A percentile compares a stretch with the other conserved stretches of the same genome.
Evolutionary conservation across 441 rosid genomes (phyloP).

Genomic region (Adansonia rubrostipa): DNA sequence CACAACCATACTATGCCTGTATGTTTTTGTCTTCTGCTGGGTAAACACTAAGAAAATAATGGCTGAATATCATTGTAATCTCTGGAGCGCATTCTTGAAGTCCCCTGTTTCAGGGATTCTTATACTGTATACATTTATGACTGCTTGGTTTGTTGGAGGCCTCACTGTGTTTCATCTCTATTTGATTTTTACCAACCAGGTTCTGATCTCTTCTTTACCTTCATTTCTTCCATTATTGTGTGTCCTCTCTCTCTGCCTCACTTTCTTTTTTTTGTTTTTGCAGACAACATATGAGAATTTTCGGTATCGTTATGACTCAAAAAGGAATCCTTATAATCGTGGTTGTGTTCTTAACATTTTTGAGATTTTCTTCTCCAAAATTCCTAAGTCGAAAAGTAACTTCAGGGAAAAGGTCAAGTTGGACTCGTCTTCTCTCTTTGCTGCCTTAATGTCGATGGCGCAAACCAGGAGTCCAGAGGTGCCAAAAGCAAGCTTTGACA

Average conservation of each 20-base stretch:
- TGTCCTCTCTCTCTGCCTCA: conserved; percentile 3
- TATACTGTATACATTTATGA: conserved; percentile 55
- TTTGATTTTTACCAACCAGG: conserved; percentile 67
- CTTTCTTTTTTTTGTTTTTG: conserved; percentile 18
- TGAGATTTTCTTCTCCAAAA: conserved; percentile 31
- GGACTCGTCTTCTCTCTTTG: conserved; percentile 42
- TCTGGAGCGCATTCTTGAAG: conserved; percentile 60
- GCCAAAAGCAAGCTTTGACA: conserved; percentile 48
- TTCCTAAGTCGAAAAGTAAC: conserved; percentile 57
- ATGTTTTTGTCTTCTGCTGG: conserved; percentile 62
- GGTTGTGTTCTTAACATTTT: conserved; percentile 49
- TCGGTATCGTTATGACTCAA: conserved; percentile 59
- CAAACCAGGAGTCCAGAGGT: conserved; percentile 46
- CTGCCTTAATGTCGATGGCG: conserved; percentile 36
- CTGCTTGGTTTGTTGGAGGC: conserved; percentile 76
- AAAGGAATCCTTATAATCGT: conserved; percentile 63
- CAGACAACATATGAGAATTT: conserved; percentile 80
- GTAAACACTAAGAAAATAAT: conserved; percentile 55
- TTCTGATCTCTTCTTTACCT: conserved; percentile 24
- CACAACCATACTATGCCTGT: conserved; percentile 62
- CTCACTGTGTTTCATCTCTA: conserved; percentile 69
- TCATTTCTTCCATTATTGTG: conserved; percentile 1
- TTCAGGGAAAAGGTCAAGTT: conserved; percentile 52
- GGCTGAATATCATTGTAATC: conserved; percentile 41
- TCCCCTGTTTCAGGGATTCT: conserved; percentile 67